These are phyloP conservation scores for Backusella westeae DNA, from an alignment of 192 early-diverging fungal genomes.

Conservation along the genomic window DNA sequence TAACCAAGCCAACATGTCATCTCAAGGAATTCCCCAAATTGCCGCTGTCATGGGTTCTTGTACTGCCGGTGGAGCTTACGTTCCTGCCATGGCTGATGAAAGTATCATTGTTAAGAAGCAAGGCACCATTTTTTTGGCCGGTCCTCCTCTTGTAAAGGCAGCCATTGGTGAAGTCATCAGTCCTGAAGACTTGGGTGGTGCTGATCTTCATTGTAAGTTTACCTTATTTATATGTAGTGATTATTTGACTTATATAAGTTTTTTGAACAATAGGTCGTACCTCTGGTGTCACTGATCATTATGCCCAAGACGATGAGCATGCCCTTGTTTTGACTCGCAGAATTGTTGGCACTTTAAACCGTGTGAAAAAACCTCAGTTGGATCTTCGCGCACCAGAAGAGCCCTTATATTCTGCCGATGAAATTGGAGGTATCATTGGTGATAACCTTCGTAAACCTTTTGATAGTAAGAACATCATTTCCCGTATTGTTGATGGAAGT, in stretches of 20 bases:
- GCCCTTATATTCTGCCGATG: conserved; percentile 77
- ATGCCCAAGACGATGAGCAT: conserved; percentile 84
- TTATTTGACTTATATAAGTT: neutral
- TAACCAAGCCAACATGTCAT: conserved; percentile 82
- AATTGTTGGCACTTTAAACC: conserved; percentile 86
- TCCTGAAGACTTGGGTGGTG: conserved; percentile 94
- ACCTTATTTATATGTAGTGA: neutral
- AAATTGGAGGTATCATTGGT: conserved; percentile 93
- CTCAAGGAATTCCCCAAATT: conserved; percentile 87
- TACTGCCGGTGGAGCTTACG: conserved; percentile 96
- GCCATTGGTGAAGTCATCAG: conserved; percentile 94
- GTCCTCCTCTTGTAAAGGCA: conserved; percentile 94
- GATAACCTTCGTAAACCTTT: conserved; percentile 87
- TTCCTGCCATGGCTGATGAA: conserved; percentile 98
- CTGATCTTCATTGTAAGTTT: conserved; percentile 87
- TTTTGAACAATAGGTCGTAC: conserved; percentile 48
- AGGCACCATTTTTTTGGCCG: conserved; percentile 96
- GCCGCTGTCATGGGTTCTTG: conserved; percentile 98
- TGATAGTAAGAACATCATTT: conserved; percentile 90
- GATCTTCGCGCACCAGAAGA: conserved; percentile 57
- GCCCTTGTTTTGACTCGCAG: conserved; percentile 82
- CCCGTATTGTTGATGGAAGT: conserved; percentile 92
- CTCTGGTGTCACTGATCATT: conserved; percentile 95
- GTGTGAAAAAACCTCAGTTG: conserved; percentile 58
- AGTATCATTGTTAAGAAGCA: conserved; percentile 94